Evolutionary conservation across 2,329 filamentous ascomycete genomes (phyloP).

Genomic region (Trichoderma harzianum): DNA sequence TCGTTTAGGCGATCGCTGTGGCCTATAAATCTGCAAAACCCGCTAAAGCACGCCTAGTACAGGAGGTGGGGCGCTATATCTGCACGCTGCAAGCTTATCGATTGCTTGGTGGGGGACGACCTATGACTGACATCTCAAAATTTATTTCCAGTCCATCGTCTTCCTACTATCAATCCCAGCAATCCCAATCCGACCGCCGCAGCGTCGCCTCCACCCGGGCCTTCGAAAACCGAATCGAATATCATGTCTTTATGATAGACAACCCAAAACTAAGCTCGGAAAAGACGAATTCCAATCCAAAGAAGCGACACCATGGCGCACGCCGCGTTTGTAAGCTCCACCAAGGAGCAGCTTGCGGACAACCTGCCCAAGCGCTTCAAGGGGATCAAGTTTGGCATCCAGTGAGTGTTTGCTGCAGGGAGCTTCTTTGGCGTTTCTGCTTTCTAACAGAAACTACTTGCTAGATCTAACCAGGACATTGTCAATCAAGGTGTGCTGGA

Average conservation of each 20-base stretch:
- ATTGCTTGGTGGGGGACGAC: constrained; percentile 30
- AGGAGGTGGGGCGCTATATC: constrained; percentile 5
- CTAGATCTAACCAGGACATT: constrained; percentile 85
- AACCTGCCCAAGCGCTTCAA: constrained; percentile 87
- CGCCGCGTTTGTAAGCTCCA: constrained; percentile 17
- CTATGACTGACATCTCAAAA: constrained; percentile 18
- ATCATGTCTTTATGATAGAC: constrained; percentile 15
- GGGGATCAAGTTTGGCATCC: constrained; percentile 89
- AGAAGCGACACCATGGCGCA: constrained; percentile 17
- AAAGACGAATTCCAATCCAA: constrained; percentile 3
- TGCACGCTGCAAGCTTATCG: constrained; percentile 16
- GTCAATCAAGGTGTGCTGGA: constrained; percentile 93
- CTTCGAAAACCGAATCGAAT: not conserved
- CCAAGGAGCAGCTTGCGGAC: constrained; percentile 86
- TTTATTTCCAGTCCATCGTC: not conserved
- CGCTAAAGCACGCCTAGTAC: not conserved
- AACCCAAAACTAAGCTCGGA: not conserved
- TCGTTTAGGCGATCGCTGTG: not conserved
- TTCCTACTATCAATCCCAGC: not conserved
- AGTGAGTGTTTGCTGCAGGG: constrained; percentile 46
- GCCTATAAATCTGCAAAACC: not conserved
- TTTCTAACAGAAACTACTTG: not conserved
- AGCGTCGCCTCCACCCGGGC: not conserved
- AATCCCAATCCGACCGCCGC: not conserved
- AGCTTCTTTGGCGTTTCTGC: not conserved